These are phyloP conservation scores for Hawksworthiomyces lignivorus DNA, from an alignment of 2,329 filamentous ascomycete genomes.

Conservation along the genomic window DNA sequence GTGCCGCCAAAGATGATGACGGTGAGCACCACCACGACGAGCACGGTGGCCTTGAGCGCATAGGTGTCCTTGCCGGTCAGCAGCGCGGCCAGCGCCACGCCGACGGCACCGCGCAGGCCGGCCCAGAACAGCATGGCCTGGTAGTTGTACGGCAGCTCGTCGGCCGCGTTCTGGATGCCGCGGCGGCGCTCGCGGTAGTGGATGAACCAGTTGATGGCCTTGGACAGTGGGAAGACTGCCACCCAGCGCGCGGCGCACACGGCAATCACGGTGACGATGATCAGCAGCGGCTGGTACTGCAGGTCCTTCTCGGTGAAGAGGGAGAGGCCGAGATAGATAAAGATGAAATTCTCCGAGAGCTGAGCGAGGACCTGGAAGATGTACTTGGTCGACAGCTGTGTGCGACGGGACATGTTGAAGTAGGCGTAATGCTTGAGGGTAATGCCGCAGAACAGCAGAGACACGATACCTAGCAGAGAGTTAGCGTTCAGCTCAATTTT, in stretches of 20 bases:
- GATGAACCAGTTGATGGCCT: slow-evolving; percentile 85
- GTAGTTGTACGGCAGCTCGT: slow-evolving; percentile 90
- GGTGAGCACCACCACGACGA: slow-evolving; percentile 93
- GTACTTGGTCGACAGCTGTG: slow-evolving; percentile 96
- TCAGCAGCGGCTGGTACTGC: slow-evolving; percentile 89
- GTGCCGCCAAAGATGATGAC: slow-evolving; percentile 99
- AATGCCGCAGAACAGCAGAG: slow-evolving; percentile 93
- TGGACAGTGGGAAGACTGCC: slow-evolving; percentile 88
- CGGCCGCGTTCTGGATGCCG: slow-evolving; percentile 62
- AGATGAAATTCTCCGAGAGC: slow-evolving; percentile 97
- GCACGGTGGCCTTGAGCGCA: slow-evolving; percentile 84
- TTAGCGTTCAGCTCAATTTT: neutral
- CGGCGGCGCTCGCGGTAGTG: slow-evolving; percentile 73
- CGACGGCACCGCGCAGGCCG: slow-evolving; percentile 87
- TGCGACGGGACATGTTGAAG: slow-evolving; percentile 98
- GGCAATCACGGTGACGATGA: slow-evolving; percentile 82
- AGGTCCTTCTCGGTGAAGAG: slow-evolving; percentile 86
- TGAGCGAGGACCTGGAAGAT: slow-evolving; percentile 92
- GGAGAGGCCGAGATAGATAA: slow-evolving; percentile 93
- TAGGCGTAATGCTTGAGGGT: slow-evolving; percentile 98
- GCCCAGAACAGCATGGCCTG: slow-evolving; percentile 99
- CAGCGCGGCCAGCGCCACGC: slow-evolving; percentile 86
- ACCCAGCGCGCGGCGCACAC: slow-evolving; percentile 91
- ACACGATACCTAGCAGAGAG: slow-evolving; percentile 70
- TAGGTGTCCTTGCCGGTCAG: slow-evolving; percentile 74